A percentile compares a stretch with the other conserved stretches of the same genome.
phyloP scores from a whole-genome alignment of 805 yeast genomes.

The Monosporozyma unispora region DNA sequence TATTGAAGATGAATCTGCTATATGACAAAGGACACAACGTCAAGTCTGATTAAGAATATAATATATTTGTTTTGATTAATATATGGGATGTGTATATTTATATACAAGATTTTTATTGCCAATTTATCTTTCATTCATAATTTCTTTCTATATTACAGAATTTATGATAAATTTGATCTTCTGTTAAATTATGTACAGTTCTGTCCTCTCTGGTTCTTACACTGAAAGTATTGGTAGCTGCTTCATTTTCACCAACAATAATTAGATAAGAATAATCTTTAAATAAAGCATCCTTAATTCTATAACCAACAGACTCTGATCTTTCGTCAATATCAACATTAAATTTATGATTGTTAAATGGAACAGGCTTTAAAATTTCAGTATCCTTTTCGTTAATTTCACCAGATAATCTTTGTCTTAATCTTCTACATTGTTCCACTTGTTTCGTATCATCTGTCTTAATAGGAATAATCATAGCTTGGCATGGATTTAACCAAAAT shows the following conservation, averaged over 20 bases:
- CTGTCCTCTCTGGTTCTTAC: constrained; percentile 51
- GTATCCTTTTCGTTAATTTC: constrained; percentile 25
- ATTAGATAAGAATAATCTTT: constrained; percentile 72
- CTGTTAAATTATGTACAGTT: constrained; percentile 35
- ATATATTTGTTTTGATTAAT: background rate
- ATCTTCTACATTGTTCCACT: constrained; percentile 40
- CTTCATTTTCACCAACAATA: constrained; percentile 84
- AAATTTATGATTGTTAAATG: constrained; percentile 51
- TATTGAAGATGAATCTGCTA: background rate
- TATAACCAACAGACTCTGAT: constrained; percentile 66
- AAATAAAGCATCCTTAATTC: constrained; percentile 69
- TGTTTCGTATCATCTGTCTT: constrained; percentile 43
- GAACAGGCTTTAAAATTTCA: constrained; percentile 37
- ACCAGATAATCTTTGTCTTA: constrained; percentile 42
- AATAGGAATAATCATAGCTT: constrained; percentile 77
- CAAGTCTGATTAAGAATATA: background rate
- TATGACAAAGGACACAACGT: background rate
- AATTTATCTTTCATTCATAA: constrained; percentile 28
- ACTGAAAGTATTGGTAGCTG: constrained; percentile 48
- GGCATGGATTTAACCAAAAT: constrained; percentile 91
- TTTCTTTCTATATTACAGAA: constrained; percentile 49
- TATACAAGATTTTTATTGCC: constrained; percentile 1
- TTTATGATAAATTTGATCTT: constrained; percentile 42
- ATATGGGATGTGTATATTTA: constrained; percentile 10
- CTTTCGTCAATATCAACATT: constrained; percentile 69